phyloP scores from a whole-genome alignment of 495 filamentous ascomycete genomes.

The Polyplosphaeria fusca region DNA sequence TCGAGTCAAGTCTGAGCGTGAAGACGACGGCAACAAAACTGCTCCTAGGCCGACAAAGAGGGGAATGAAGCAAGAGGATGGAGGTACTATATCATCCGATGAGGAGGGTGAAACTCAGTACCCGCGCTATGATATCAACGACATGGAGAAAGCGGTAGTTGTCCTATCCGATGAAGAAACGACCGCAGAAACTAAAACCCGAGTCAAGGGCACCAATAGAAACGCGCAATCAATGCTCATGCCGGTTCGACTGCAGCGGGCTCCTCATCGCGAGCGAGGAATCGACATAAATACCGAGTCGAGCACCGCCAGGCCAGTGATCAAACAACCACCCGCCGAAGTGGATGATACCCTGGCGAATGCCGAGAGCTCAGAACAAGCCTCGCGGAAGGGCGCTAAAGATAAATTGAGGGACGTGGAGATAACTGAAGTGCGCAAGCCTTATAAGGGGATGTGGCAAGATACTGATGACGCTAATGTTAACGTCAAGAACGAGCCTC shows the following conservation, averaged over 20 bases:
- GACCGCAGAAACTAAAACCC: no score
- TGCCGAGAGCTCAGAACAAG: constrained; percentile 3
- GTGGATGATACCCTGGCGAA: constrained; percentile 13
- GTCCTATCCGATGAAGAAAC: constrained; percentile 39
- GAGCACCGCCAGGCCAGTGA: constrained; percentile 18
- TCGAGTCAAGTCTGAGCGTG: no score
- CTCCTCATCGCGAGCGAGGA: constrained; percentile 50
- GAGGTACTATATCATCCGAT: constrained; percentile 41
- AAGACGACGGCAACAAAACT: no score
- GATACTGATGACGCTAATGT: constrained; percentile 41
- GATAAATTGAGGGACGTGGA: constrained; percentile 39
- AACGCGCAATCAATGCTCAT: no score
- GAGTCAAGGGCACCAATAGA: no score
- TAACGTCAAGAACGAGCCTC: constrained; percentile 37
- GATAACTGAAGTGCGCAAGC: constrained; percentile 32
- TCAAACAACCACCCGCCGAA: constrained; percentile 21
- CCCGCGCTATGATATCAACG: constrained; percentile 35
- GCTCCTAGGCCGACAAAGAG: no score
- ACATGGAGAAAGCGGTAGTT: constrained; percentile 34
- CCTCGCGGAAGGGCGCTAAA: constrained; percentile 32
- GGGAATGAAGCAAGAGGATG: constrained; percentile 29
- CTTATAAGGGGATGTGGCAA: constrained; percentile 41
- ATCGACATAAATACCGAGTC: constrained; percentile 40
- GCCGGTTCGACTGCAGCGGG: no score
- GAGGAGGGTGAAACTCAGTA: constrained; percentile 30